These are phyloP conservation scores for Fusarium sp. DNA, from an alignment of 2,329 filamentous ascomycete species.

Conservation along the genomic window DNA sequence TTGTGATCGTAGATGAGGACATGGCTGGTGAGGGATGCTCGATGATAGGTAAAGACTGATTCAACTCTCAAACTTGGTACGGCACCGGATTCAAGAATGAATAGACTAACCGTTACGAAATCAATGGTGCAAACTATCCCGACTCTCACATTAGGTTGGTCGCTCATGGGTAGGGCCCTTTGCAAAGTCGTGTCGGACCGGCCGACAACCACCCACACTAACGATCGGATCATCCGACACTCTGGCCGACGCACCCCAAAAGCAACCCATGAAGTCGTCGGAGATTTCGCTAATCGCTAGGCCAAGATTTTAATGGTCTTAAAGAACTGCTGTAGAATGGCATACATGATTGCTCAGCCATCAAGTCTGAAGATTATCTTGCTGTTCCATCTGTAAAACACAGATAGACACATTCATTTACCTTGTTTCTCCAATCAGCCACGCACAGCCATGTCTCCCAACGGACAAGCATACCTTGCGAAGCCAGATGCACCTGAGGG, in stretches of 20 bases:
- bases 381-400: background rate
- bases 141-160: background rate
- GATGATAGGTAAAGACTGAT: background rate
- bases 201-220: background rate
- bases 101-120: background rate
- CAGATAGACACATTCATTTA: background rate
- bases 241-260: background rate
- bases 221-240: background rate
- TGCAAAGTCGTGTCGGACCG: background rate
- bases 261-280: background rate
- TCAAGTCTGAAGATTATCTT: background rate
- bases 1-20: background rate
- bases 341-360: background rate
- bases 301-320: background rate
- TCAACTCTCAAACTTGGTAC: background rate
- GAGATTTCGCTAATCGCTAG: background rate
- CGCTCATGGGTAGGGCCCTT: background rate
- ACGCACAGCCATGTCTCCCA: conserved; percentile 23
- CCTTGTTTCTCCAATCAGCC: background rate
- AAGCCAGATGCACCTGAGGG: conserved; percentile 20
- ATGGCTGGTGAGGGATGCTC: background rate
- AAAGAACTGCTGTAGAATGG: background rate
- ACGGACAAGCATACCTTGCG: conserved; percentile 24
- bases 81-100: background rate
- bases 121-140: background rate